Conservation (phyloP, 2,329 filamentous ascomycete species). For the Microcyclospora tardicrescens region DNA sequence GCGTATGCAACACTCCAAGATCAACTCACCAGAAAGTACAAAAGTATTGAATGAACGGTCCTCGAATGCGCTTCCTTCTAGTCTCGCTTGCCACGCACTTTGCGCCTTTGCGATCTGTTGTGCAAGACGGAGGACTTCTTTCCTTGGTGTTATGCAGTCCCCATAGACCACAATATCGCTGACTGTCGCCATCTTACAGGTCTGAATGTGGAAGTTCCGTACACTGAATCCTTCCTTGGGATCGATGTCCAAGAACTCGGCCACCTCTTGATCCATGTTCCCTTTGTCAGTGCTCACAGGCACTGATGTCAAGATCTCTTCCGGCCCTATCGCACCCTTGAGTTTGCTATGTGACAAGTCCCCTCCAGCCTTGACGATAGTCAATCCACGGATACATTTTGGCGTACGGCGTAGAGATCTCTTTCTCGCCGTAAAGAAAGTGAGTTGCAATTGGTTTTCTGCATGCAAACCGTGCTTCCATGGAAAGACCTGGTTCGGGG, state of each 20-base stretch:
- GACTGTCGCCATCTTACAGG: constrained; percentile 71
- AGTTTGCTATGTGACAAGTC: constrained; percentile 61
- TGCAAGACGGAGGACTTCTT: constrained; percentile 53
- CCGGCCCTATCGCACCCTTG: constrained; percentile 73
- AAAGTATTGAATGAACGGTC: constrained; percentile 71
- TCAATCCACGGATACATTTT: constrained; percentile 65
- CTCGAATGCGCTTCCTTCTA: constrained; percentile 29
- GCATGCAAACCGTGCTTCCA: constrained; percentile 92
- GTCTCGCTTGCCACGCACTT: constrained; percentile 55
- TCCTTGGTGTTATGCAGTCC: constrained; percentile 49
- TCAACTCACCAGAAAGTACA: constrained; percentile 45
- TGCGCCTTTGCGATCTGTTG: constrained; percentile 62
- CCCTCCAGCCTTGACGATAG: constrained; percentile 78
- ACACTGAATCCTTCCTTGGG: constrained; percentile 87
- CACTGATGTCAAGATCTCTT: constrained; percentile 56
- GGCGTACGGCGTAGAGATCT: constrained; percentile 58
- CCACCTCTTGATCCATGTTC: constrained; percentile 29
- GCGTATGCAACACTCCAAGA: not conserved
- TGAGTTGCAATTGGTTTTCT: constrained; percentile 74
- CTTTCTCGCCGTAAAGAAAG: constrained; percentile 73
- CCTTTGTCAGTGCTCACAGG: constrained; percentile 8
- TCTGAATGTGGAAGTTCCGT: constrained; percentile 93
- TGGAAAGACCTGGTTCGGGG: constrained; percentile 78
- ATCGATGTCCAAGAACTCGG: constrained; percentile 69
- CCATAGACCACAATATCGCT: constrained; percentile 93